These are phyloP conservation scores for Bruguiera parviflora DNA, from an alignment of 345 rosid species.

Conservation along the genomic window DNA sequence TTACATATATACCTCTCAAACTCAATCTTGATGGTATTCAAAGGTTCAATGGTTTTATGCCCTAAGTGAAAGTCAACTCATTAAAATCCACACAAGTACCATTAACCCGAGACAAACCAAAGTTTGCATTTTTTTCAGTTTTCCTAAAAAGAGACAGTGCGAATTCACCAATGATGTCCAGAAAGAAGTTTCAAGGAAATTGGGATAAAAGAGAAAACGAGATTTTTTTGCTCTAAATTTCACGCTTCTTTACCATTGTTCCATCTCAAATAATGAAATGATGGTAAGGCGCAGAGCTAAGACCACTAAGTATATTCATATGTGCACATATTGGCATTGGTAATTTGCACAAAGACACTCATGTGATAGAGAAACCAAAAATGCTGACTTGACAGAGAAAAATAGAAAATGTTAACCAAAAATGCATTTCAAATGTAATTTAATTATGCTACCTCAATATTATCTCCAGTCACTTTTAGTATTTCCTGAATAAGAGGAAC, in stretches of 20 bases:
- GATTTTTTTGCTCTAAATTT: background rate
- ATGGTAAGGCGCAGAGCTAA: background rate
- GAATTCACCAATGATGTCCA: background rate
- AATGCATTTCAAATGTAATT: background rate
- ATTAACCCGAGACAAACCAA: background rate
- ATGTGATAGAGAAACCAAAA: background rate
- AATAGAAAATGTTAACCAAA: background rate
- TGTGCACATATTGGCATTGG: background rate
- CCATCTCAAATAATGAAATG: constrained; percentile 2
- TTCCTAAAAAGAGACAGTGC: background rate
- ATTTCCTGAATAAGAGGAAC: constrained; percentile 81
- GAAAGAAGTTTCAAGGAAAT: background rate
- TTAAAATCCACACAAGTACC: background rate
- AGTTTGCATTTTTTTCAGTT: too few relatives aligned
- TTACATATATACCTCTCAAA: too few relatives aligned
- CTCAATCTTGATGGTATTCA: too few relatives aligned
- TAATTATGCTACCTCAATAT: constrained; percentile 50
- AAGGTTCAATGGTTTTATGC: too few relatives aligned
- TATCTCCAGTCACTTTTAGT: constrained; percentile 72
- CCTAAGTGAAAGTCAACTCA: too few relatives aligned
- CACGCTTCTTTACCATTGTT: background rate
- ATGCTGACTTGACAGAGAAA: constrained; percentile 1
- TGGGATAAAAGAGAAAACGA: background rate
- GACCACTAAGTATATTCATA: background rate
- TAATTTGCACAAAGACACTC: background rate